Percentiles rank a stretch among this genome's conserved stretches.
phyloP scores from a whole-genome alignment of 768 basidiomycete species.

The Boletales sp. region DNA sequence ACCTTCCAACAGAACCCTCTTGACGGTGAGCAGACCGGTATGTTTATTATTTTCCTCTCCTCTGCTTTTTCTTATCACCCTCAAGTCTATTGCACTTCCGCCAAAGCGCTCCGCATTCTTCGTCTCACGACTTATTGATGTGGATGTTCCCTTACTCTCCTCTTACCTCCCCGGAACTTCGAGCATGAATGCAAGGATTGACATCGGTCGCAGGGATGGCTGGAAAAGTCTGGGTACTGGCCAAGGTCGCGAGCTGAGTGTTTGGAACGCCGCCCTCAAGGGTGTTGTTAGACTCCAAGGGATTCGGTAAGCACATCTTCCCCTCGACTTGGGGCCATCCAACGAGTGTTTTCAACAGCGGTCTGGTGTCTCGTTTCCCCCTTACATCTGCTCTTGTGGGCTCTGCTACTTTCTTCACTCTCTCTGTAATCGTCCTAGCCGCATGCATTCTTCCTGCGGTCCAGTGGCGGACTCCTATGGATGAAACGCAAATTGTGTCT shows the following conservation, averaged over 20 bases:
- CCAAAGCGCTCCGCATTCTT: slow-evolving; percentile 27
- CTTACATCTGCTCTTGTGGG: slow-evolving; percentile 48
- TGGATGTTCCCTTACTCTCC: slow-evolving; percentile 57
- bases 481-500: slow-evolving; percentile 7
- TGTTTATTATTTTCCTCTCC: slow-evolving; percentile 24
- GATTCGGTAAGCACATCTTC: slow-evolving; percentile 50
- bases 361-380: slow-evolving; percentile 68
- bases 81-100: slow-evolving; percentile 59
- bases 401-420: slow-evolving; percentile 43
- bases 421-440: slow-evolving; percentile 44
- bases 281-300: slow-evolving; percentile 67
- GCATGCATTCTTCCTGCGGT: slow-evolving; percentile 51
- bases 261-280: slow-evolving; percentile 56
- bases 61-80: slow-evolving; percentile 7
- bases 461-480: slow-evolving; percentile 21
- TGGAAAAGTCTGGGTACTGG: slow-evolving; percentile 72
- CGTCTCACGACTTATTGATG: slow-evolving; percentile 37
- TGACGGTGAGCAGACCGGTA: slow-evolving; percentile 61
- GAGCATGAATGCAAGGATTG: slow-evolving; percentile 53
- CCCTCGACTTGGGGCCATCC: neutral
- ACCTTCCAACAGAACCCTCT: slow-evolving; percentile 59
- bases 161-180: slow-evolving; percentile 49
- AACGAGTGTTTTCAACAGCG: slow-evolving; percentile 38
- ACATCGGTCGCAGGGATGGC: slow-evolving; percentile 68
- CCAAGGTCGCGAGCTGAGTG: slow-evolving; percentile 68